phyloP scores from a whole-genome alignment of 2,329 filamentous ascomycete species.

The Cytospora schulzeri region DNA sequence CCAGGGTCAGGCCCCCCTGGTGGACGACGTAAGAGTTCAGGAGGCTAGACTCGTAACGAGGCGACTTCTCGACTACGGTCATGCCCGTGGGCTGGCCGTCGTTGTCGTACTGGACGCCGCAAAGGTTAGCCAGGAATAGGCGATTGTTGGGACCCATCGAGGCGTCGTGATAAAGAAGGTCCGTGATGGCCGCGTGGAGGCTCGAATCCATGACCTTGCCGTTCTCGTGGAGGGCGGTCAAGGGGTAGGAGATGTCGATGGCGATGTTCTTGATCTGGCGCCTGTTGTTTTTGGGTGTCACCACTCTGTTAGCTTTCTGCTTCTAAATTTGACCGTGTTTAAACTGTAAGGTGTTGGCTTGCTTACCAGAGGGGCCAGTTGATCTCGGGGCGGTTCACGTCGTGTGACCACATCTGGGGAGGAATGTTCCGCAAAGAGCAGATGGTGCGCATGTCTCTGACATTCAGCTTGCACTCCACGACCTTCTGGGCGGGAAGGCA shows the following conservation, averaged over 20 bases:
- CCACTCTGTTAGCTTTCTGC: no score
- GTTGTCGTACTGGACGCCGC: background rate
- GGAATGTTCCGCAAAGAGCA: no score
- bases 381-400: background rate
- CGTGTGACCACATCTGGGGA: background rate
- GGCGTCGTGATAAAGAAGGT: no score
- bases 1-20: background rate
- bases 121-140: background rate
- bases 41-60: no score
- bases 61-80: no score
- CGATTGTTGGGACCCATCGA: background rate
- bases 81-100: background rate
- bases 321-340: no score
- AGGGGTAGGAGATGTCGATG: background rate
- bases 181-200: background rate
- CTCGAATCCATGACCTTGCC: background rate
- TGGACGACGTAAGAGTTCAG: no score
- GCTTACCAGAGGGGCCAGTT: background rate
- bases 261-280: background rate
- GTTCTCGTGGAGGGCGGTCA: background rate
- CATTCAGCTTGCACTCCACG: no score
- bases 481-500: background rate
- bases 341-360: no score
- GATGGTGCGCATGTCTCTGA: no score
- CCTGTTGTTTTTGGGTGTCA: no score